Conservation (phyloP, 2,329 filamentous ascomycete species). For the Graphilbum sp. region DNA sequence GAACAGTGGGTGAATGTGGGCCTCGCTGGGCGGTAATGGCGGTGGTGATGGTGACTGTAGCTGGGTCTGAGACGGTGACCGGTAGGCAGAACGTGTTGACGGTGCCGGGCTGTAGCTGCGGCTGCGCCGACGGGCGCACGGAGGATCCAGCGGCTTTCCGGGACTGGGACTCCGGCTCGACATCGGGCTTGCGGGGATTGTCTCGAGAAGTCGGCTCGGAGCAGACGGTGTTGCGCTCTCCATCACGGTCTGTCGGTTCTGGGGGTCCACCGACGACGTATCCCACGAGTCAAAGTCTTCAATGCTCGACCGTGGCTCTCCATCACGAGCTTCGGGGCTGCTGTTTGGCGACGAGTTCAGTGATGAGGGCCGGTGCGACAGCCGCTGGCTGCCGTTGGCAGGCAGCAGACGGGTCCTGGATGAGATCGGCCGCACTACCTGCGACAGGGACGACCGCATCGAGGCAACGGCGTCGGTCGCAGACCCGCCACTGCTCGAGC, state of each 20-base stretch:
- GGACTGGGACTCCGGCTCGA: slow-evolving; percentile 50
- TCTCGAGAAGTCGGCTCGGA: slow-evolving; percentile 41
- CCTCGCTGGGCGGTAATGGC: slow-evolving; percentile 29
- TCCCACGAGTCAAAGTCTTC: slow-evolving; percentile 67
- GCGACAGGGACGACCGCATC: slow-evolving; percentile 29
- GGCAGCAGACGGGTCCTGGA: slow-evolving; percentile 38
- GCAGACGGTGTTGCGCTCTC: slow-evolving; percentile 27
- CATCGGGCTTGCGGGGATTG: slow-evolving; percentile 51
- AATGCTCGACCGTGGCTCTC: slow-evolving; percentile 17
- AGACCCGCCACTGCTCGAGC: slow-evolving; percentile 28
- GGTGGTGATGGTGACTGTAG: not conserved
- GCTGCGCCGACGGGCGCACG: slow-evolving; percentile 27
- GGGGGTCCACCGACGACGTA: slow-evolving; percentile 48
- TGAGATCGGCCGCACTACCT: slow-evolving; percentile 34
- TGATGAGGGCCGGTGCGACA: slow-evolving; percentile 26
- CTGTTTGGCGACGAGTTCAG: slow-evolving; percentile 23
- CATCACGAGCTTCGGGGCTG: slow-evolving; percentile 8
- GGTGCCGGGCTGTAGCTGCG: slow-evolving; percentile 36
- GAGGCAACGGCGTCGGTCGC: slow-evolving; percentile 29
- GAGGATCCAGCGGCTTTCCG: slow-evolving; percentile 39
- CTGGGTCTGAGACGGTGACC: slow-evolving; percentile 13
- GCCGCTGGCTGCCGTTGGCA: slow-evolving; percentile 8
- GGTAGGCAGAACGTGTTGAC: not conserved
- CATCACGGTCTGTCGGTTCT: slow-evolving; percentile 40
- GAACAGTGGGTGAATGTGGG: slow-evolving; percentile 65